Percentiles rank a stretch among this genome's conserved stretches.
phyloP scores from a whole-genome alignment of 2,329 filamentous ascomycete genomes.

The Pseudogymnoascus destructans region DNA sequence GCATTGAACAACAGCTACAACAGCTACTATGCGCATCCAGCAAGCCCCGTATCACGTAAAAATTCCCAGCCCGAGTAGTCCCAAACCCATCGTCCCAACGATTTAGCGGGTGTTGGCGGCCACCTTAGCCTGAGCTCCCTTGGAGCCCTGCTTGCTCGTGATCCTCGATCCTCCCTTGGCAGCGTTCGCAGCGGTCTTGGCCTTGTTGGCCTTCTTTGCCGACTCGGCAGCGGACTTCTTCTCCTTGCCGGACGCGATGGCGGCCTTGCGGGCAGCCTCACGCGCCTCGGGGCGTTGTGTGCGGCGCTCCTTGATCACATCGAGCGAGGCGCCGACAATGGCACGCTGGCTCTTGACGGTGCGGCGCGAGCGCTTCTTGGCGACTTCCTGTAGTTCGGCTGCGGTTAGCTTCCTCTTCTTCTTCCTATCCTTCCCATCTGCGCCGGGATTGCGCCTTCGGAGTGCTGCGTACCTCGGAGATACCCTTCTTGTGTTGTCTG shows the following conservation, averaged over 20 bases:
- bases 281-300: constrained; percentile 89
- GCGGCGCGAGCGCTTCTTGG: constrained; percentile 98
- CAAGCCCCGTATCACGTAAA: constrained; percentile 9
- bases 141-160: constrained; percentile 92
- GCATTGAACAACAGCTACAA: constrained; percentile 12
- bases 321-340: constrained; percentile 97
- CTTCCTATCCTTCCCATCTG: constrained; percentile 4
- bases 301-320: constrained; percentile 99
- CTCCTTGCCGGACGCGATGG: constrained; percentile 97
- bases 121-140: constrained; percentile 79
- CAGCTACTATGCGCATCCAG: constrained; percentile 12
- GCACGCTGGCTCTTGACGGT: constrained; percentile 98
- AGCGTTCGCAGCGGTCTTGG: constrained; percentile 66
- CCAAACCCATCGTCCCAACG: constrained; percentile 16
- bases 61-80: constrained; percentile 6
- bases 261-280: constrained; percentile 72
- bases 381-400: constrained; percentile 64
- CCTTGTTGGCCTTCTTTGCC: constrained; percentile 99
- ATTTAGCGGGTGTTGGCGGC: constrained; percentile 74
- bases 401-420: background rate
- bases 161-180: constrained; percentile 74
- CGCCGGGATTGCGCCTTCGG: constrained; percentile 9
- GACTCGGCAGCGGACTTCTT: constrained; percentile 83
- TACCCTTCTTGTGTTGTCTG: constrained; percentile 99
- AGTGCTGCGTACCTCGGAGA: constrained; percentile 79